These are phyloP conservation scores for Psilocybe cubensis DNA, from an alignment of 768 basidiomycete species.

Conservation along the genomic window DNA sequence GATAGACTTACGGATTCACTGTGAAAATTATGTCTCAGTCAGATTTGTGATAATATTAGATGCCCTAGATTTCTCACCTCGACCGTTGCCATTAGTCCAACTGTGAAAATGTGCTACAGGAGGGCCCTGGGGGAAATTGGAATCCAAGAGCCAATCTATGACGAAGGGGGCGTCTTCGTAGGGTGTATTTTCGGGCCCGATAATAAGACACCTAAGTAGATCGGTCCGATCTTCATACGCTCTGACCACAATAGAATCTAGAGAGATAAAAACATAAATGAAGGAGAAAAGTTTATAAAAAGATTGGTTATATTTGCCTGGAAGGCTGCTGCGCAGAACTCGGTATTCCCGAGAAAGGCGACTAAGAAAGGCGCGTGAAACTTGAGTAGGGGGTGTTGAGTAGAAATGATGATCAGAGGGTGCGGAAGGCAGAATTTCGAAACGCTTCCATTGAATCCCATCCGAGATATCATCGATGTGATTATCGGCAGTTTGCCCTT, in stretches of 20 bases:
- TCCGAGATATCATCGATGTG: conserved; percentile 32
- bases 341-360: conserved; percentile 87
- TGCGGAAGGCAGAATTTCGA: conserved; percentile 74
- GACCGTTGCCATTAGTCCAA: conserved; percentile 93
- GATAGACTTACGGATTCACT: conserved; percentile 71
- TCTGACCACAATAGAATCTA: conserved; percentile 87
- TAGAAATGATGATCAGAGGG: conserved; percentile 86
- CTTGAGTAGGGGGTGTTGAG: conserved; percentile 59
- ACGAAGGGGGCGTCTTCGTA: conserved; percentile 95
- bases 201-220: conserved; percentile 84
- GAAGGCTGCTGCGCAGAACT: conserved; percentile 76
- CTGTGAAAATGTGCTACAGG: conserved; percentile 90
- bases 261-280: background rate
- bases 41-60: conserved; percentile 1
- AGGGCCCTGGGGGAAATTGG: conserved; percentile 80
- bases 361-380: conserved; percentile 72
- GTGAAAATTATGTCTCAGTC: background rate
- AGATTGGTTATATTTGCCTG: conserved; percentile 57
- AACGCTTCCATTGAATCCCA: conserved; percentile 73
- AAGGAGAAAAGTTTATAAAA: background rate
- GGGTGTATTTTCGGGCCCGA: conserved; percentile 94
- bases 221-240: conserved; percentile 91
- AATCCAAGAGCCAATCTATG: conserved; percentile 91
- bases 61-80: conserved; percentile 53
- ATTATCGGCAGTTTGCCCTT: background rate